Evolutionary conservation across 2,329 filamentous ascomycete species (phyloP), one percentile per base, ranked within the genome.

Genomic region (Penicillium sp.): DNA sequence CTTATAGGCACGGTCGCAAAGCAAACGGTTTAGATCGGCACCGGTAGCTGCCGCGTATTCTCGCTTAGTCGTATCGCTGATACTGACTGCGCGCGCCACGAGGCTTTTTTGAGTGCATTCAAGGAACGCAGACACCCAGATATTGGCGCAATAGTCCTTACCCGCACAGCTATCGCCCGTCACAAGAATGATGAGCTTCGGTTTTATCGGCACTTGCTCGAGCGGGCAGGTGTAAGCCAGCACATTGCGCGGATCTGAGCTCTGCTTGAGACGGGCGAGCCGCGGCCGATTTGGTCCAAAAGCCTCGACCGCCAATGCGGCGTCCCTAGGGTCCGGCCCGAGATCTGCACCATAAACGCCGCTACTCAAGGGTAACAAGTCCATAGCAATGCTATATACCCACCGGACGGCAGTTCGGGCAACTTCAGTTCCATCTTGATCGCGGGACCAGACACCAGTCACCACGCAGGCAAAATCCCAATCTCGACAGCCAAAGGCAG

Each of bases 391-490:
- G 1, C 70, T 53, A 59, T 84, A 83, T 17, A 83, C 81, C 81
- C 81, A 84, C 4, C 59, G 48, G 3, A 77, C 60, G 2, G 64
- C 69, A 48, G 60, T 60, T 53, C 51, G 66, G 53, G 75, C 69
- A 10, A 54, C 34, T 40, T 68, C 63, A 0, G 70, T 75, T 38
- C 61, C 71, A 41, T 53, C 34, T 28, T 39, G n/a, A 5, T 76
- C 69, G 15, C 79, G 76, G 3, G 70, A 69, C 81, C 81, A 84
- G 49, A 82, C 75, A 24, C 78, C 80, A 5, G 80, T 84, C 35
- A 85, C 60, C 4, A 84, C 77, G 56, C 81, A 84, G 39, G 80
- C 81, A 67, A 77, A 84, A 31, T 78, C 72, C 81, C 80, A 84
- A 61, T 80, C 72, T 64, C 80, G 77, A 68, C 76, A 82, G 38